Conservation (phyloP, 768 basidiomycete genomes). For the Dendrothele bispora region DNA sequence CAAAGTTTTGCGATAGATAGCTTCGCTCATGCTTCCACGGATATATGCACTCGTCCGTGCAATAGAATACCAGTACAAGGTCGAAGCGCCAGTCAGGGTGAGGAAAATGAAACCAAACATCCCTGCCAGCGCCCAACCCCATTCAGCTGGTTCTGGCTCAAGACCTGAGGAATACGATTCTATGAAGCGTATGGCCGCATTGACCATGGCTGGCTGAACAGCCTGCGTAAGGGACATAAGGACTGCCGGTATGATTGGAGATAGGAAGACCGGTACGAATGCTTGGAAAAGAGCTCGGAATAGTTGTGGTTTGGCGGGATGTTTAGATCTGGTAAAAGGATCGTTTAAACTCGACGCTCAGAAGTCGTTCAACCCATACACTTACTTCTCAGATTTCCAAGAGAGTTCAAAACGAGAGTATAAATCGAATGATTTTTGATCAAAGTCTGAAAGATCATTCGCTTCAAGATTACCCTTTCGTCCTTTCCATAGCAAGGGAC, state of each 20-base stretch:
- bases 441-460: conserved; percentile 10
- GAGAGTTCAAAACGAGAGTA: conserved; percentile 10
- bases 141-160: conserved; percentile 8
- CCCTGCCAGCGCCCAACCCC: conserved; percentile 13
- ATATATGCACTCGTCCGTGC: conserved; percentile 12
- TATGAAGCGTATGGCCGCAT: conserved; percentile 13
- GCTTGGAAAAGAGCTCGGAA: conserved; percentile 11
- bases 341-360: too few relatives aligned
- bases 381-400: conserved; percentile 11
- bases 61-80: conserved; percentile 13
- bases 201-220: conserved; percentile 12
- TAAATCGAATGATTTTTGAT: conserved; percentile 10
- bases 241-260: conserved; percentile 10
- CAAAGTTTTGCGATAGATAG: conserved; percentile 12
- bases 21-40: conserved; percentile 10
- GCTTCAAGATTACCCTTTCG: background rate
- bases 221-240: conserved; percentile 11
- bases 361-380: background rate
- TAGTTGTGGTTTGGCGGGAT: conserved; percentile 8
- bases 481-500: conserved; percentile 13
- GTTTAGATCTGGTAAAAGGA: background rate
- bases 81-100: conserved; percentile 8
- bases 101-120: conserved; percentile 11
- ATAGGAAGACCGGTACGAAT: conserved; percentile 11
- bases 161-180: conserved; percentile 7